phyloP scores from a whole-genome alignment of 768 basidiomycete species.

The Boletus reticulatus region DNA sequence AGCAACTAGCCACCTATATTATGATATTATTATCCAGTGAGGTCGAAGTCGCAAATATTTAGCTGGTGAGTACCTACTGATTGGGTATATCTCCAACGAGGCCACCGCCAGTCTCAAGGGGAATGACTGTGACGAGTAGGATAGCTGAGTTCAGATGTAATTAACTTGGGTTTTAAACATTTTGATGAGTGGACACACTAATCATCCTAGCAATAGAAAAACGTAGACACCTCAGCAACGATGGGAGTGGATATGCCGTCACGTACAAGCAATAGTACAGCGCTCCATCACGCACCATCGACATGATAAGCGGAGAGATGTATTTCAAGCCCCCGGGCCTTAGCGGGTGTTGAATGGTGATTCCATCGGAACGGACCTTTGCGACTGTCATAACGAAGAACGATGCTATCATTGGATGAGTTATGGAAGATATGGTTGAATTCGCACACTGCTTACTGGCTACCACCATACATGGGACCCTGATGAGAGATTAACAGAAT shows the following conservation, averaged over 20 bases:
- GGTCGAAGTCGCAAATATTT: background rate
- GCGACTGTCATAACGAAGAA: conserved; percentile 3
- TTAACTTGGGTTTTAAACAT: background rate
- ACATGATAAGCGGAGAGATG: background rate
- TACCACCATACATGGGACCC: conserved; percentile 5
- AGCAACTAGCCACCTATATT: background rate
- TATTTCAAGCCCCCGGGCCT: background rate
- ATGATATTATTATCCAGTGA: background rate
- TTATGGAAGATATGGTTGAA: background rate
- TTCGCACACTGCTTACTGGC: conserved; percentile 1
- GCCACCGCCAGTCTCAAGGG: background rate
- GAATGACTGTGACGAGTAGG: background rate
- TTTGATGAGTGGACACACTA: background rate
- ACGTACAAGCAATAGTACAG: background rate
- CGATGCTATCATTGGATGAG: background rate
- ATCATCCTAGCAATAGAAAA: background rate
- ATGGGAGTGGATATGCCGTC: no score
- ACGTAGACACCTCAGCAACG: no score
- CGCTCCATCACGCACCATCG: conserved; percentile 6
- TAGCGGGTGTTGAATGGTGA: background rate
- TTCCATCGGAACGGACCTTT: background rate
- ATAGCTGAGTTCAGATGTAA: background rate
- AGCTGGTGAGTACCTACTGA: background rate
- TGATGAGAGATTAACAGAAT: background rate
- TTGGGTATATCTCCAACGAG: background rate